phyloP scores from a whole-genome alignment of 805 yeast species.

The Scheffersomyces coipomensis region DNA sequence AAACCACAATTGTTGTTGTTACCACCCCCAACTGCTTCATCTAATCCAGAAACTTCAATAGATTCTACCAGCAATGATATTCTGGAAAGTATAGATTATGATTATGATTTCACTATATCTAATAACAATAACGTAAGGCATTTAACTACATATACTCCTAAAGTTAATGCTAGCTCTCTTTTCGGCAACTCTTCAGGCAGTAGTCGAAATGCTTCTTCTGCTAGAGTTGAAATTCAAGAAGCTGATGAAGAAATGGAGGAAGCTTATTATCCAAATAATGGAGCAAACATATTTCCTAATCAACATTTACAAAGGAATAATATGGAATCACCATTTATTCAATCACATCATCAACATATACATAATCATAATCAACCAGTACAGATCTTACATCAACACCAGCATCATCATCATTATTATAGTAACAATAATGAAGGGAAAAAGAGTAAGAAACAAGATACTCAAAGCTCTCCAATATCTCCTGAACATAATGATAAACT shows the following conservation, averaged over 20 bases:
- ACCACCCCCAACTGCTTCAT: slow-evolving; percentile 19
- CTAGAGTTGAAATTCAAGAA: no score
- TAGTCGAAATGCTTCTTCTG: no score
- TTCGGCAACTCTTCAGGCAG: no score
- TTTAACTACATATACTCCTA: no score
- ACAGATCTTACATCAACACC: slow-evolving; percentile 15
- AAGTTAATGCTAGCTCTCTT: no score
- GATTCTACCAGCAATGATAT: slow-evolving; percentile 3
- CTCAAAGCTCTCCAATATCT: not conserved
- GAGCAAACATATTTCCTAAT: not conserved
- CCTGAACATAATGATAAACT: no score
- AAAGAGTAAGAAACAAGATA: not conserved
- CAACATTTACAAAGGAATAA: not conserved
- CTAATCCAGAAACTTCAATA: not conserved
- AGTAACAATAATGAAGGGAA: slow-evolving; percentile 8
- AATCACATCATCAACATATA: not conserved
- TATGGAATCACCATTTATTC: not conserved
- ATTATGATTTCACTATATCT: slow-evolving; percentile 21
- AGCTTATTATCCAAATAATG: no score
- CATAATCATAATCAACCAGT: slow-evolving; percentile 8
- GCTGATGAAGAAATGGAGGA: no score
- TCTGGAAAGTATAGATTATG: slow-evolving; percentile 17
- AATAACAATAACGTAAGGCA: no score
- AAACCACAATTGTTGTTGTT: slow-evolving; percentile 28
- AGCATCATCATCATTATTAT: slow-evolving; percentile 49